These are phyloP conservation scores for Umbelopsis sp. DNA, from an alignment of 192 early-diverging fungal species.

Conservation along the genomic window DNA sequence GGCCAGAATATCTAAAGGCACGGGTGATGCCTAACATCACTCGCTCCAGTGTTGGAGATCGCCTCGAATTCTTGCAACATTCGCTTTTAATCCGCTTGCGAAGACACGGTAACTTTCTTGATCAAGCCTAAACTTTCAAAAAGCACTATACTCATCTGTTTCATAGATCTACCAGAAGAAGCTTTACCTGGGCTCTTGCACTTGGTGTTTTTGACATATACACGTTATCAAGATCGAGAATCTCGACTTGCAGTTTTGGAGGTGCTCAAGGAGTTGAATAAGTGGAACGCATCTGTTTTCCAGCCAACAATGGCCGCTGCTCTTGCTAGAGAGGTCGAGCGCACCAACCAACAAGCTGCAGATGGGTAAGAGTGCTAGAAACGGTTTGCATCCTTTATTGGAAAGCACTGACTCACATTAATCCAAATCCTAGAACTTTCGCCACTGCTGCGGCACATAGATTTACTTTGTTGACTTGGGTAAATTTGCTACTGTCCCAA, in stretches of 20 bases:
- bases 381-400: not conserved
- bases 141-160: not conserved
- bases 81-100: constrained; percentile 49
- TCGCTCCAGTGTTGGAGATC: constrained; percentile 52
- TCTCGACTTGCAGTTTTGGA: constrained; percentile 65
- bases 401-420: not conserved
- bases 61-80: constrained; percentile 50
- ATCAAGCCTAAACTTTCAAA: not conserved
- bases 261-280: constrained; percentile 58
- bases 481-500: constrained; percentile 51
- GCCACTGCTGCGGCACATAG: constrained; percentile 56
- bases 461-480: constrained; percentile 68
- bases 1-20: constrained; percentile 58
- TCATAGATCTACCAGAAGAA: constrained; percentile 49
- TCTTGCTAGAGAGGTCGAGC: constrained; percentile 54
- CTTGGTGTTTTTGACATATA: constrained; percentile 58
- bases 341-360: constrained; percentile 42
- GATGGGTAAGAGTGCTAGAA: constrained; percentile 40
- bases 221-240: constrained; percentile 68
- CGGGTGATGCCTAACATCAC: constrained; percentile 51
- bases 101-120: constrained; percentile 45
- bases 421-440: not conserved
- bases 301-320: constrained; percentile 58
- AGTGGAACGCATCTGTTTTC: constrained; percentile 60
- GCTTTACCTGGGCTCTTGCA: constrained; percentile 50